phyloP scores from a whole-genome alignment of 768 basidiomycete genomes.

The Termitomyces sp. region DNA sequence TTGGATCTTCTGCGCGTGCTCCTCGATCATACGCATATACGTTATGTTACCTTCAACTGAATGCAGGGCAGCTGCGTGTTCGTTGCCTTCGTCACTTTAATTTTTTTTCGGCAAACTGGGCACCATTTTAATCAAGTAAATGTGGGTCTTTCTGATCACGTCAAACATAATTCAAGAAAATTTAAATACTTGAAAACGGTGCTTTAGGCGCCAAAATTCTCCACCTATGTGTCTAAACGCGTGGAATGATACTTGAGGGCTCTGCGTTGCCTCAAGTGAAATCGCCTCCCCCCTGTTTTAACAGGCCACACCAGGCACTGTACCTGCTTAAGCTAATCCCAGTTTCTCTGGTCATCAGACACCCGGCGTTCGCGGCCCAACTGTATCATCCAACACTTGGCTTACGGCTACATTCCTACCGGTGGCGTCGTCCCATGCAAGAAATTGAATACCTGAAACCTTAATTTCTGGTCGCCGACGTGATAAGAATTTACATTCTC shows the following conservation, averaged over 20 bases:
- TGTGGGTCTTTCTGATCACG: not conserved
- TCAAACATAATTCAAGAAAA: not conserved
- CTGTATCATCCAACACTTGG: not conserved
- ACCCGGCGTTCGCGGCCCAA: conserved; percentile 10
- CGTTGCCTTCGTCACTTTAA: not conserved
- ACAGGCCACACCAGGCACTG: not conserved
- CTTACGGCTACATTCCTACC: conserved; percentile 7
- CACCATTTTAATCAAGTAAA: conserved; percentile 1
- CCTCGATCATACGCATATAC: conserved; percentile 7
- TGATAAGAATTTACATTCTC: not conserved
- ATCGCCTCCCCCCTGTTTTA: conserved; percentile 6
- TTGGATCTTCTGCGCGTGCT: conserved; percentile 4
- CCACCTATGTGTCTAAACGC: not conserved
- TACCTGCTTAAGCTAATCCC: not conserved
- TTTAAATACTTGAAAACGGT: not conserved
- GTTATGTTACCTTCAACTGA: conserved; percentile 10
- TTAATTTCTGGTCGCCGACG: not conserved
- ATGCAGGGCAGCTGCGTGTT: not conserved
- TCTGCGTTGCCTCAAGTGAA: not conserved
- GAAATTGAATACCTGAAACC: not conserved
- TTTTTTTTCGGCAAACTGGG: not conserved
- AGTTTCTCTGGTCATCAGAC: conserved; percentile 1
- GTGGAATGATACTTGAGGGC: not conserved
- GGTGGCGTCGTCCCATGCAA: conserved; percentile 6
- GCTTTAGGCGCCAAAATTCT: not conserved